Conservation (phyloP, 140 eudicot species). For the Cichorium intybus region DNA sequence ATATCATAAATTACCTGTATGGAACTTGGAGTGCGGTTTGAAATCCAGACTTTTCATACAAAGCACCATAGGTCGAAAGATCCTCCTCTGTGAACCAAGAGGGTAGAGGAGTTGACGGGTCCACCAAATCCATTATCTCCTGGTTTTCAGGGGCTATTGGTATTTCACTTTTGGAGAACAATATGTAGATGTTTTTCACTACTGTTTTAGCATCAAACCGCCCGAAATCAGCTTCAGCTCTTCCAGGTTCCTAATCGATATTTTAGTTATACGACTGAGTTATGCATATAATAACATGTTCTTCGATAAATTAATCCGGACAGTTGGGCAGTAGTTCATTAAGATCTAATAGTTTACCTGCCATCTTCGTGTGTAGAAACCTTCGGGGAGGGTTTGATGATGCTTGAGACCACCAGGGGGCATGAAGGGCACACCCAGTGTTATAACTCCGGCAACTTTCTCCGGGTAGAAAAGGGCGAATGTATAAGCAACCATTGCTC, state of each 20-base stretch:
- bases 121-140: conserved; percentile 71
- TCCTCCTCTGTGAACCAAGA: conserved; percentile 68
- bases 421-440: conserved; percentile 52
- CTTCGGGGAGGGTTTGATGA: conserved; percentile 46
- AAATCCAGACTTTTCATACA: conserved; percentile 55
- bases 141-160: conserved; percentile 55
- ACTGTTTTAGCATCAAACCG: conserved; percentile 57
- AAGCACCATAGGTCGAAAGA: conserved; percentile 41
- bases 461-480: conserved; percentile 48
- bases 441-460: conserved; percentile 44
- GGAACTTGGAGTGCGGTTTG: conserved; percentile 60
- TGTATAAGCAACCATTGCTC: conserved; percentile 42
- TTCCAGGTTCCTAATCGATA: conserved; percentile 45
- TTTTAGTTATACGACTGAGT: not conserved
- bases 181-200: conserved; percentile 47
- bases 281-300: too few relatives aligned
- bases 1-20: conserved; percentile 36
- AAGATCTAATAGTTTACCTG: too few relatives aligned
- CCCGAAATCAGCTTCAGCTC: conserved; percentile 70
- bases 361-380: conserved; percentile 60
- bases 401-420: conserved; percentile 35
- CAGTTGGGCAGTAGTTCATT: too few relatives aligned
- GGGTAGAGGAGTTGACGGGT: conserved; percentile 48
- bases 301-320: too few relatives aligned
- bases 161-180: conserved; percentile 51